These are phyloP conservation scores for Entophlyctis luteolus DNA, from an alignment of 192 early-diverging fungal genomes.

Conservation along the genomic window DNA sequence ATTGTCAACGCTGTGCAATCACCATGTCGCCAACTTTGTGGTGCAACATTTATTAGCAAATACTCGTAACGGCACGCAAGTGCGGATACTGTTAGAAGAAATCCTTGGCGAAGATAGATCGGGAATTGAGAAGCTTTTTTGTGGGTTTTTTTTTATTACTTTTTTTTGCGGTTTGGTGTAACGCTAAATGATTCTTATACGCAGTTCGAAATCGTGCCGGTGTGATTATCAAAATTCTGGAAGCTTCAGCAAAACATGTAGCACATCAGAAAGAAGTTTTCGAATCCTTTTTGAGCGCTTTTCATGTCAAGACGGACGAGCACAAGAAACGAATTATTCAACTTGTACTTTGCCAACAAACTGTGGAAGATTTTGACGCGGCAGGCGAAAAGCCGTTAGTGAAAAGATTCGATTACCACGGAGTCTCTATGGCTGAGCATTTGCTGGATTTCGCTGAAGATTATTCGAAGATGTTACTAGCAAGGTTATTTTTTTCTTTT, in stretches of 20 bases:
- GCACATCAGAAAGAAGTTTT: constrained; percentile 58
- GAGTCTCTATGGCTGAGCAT: constrained; percentile 64
- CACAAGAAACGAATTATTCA: constrained; percentile 56
- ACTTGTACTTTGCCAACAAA: constrained; percentile 59
- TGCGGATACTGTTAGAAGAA: constrained; percentile 64
- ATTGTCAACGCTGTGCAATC: constrained; percentile 57
- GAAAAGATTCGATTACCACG: constrained; percentile 44
- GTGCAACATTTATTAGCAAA: constrained; percentile 71
- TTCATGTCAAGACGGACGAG: constrained; percentile 47
- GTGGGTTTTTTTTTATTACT: constrained; percentile 34
- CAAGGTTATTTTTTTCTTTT: not conserved
- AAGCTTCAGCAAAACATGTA: constrained; percentile 58
- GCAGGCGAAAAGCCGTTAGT: constrained; percentile 49
- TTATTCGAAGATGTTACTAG: constrained; percentile 54
- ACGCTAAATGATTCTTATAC: not conserved
- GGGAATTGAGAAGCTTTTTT: constrained; percentile 59
- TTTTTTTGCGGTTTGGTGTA: not conserved
- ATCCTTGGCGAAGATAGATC: constrained; percentile 30
- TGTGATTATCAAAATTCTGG: constrained; percentile 66
- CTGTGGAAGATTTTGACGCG: constrained; percentile 41
- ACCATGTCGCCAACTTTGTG: constrained; percentile 79
- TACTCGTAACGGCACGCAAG: constrained; percentile 55
- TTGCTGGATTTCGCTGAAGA: constrained; percentile 61
- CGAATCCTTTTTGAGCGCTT: constrained; percentile 46
- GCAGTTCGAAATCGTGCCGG: constrained; percentile 55